phyloP scores from a whole-genome alignment of 805 yeast genomes.

The Candida railenensis region DNA sequence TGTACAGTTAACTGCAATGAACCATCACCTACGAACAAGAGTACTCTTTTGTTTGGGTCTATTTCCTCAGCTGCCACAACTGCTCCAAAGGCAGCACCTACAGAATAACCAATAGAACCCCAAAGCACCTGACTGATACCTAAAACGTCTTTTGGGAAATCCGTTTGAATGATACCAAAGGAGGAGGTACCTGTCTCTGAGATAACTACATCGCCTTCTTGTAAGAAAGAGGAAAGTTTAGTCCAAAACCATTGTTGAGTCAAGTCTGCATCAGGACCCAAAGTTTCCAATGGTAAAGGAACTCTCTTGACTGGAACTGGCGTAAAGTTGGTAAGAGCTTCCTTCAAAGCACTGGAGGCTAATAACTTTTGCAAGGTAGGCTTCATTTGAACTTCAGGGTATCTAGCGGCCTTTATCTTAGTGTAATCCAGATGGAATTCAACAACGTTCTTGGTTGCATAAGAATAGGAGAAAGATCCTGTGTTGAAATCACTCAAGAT shows the following conservation, averaged over 20 bases:
- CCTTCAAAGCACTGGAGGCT: slow-evolving; percentile 7
- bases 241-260: slow-evolving; percentile 34
- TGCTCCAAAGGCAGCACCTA: slow-evolving; percentile 35
- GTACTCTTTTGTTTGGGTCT: slow-evolving; percentile 29
- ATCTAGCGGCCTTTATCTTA: slow-evolving; percentile 16
- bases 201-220: slow-evolving; percentile 30
- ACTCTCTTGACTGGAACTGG: slow-evolving; percentile 13
- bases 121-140: slow-evolving; percentile 36
- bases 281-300: slow-evolving; percentile 11
- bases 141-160: slow-evolving; percentile 26
- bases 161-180: slow-evolving; percentile 32
- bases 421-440: slow-evolving; percentile 23
- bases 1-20: slow-evolving; percentile 43
- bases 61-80: slow-evolving; percentile 32
- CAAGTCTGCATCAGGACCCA: slow-evolving; percentile 10
- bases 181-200: slow-evolving; percentile 39
- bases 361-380: slow-evolving; percentile 12
- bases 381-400: slow-evolving; percentile 20
- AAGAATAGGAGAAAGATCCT: slow-evolving; percentile 21
- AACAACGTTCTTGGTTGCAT: slow-evolving; percentile 17
- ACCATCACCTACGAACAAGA: slow-evolving; percentile 43
- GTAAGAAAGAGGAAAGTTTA: slow-evolving; percentile 24
- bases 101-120: slow-evolving; percentile 37
- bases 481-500: slow-evolving; percentile 23
- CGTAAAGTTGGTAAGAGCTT: slow-evolving; percentile 10